A percentile compares a stretch with the other conserved stretches of the same genome.
These are phyloP conservation scores for Withania somnifera DNA, from an alignment of 305 asterid genomes.

Conservation along the genomic window DNA sequence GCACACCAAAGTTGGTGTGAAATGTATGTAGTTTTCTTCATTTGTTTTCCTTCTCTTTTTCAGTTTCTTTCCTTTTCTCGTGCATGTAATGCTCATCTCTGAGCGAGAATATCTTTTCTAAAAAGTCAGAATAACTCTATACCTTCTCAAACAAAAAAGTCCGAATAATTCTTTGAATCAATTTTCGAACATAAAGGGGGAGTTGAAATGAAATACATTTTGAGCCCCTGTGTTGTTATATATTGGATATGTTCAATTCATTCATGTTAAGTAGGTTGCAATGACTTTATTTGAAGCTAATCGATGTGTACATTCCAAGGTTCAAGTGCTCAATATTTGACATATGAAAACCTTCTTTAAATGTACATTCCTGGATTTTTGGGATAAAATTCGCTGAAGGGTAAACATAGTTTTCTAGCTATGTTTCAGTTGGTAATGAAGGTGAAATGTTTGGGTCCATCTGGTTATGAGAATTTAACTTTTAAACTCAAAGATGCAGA, in stretches of 20 bases:
- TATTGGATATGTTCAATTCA: not conserved
- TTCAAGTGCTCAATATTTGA: not conserved
- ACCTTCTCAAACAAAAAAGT: no score
- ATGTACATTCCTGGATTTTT: not conserved
- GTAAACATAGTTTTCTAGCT: not conserved
- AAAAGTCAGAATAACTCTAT: not conserved
- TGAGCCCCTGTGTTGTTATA: not conserved
- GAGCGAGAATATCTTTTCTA: not conserved
- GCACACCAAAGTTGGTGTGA: not conserved
- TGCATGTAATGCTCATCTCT: not conserved
- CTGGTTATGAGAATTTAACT: not conserved
- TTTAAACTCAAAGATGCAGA: not conserved
- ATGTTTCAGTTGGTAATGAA: not conserved
- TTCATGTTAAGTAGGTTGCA: not conserved
- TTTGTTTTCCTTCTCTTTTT: not conserved
- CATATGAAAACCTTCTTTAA: not conserved
- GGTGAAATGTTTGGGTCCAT: not conserved
- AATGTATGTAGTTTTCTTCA: not conserved
- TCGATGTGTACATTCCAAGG: not conserved
- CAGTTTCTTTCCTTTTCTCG: not conserved
- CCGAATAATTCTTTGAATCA: not conserved
- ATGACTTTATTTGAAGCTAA: not conserved
- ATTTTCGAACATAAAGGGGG: not conserved
- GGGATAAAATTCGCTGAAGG: not conserved
- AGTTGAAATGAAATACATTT: not conserved